These are phyloP conservation scores for Prunus mira DNA, from an alignment of 306 rosid species.

Conservation along the genomic window DNA sequence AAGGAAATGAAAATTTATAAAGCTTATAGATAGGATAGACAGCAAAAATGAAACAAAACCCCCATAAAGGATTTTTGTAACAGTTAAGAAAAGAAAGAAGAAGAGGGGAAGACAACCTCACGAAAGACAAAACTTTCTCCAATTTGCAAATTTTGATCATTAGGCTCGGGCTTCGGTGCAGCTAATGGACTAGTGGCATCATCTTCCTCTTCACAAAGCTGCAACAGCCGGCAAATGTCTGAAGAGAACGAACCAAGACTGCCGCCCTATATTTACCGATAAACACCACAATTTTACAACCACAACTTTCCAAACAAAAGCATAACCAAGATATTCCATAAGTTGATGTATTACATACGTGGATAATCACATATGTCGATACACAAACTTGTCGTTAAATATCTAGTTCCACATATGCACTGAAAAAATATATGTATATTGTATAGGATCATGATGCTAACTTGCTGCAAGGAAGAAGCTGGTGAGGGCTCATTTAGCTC, in stretches of 20 bases:
- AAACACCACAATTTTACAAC: conserved; percentile 44
- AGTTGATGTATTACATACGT: conserved; percentile 10
- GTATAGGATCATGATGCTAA: conserved; percentile 35
- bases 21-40: not conserved
- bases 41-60: not conserved
- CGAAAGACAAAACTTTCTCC: conserved; percentile 55
- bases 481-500: conserved; percentile 98
- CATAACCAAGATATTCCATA: conserved; percentile 24
- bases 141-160: conserved; percentile 58
- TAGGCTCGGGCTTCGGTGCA: conserved; percentile 81
- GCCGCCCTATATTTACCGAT: conserved; percentile 68
- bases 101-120: conserved; percentile 49
- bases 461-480: conserved; percentile 95
- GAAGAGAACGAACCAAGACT: conserved; percentile 96
- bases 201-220: conserved; percentile 97
- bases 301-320: conserved; percentile 33
- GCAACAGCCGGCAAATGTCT: conserved; percentile 84
- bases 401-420: conserved; percentile 12
- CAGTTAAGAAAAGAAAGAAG: conserved; percentile 5
- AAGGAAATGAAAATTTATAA: not conserved
- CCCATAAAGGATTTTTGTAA: not conserved
- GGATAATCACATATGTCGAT: conserved; percentile 8
- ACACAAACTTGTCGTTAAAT: not conserved
- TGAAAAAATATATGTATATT: conserved; percentile 15
- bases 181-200: conserved; percentile 95